Evolutionary conservation across 169 alveolate species (phyloP), one percentile per base, ranked within the genome.

Genomic region (Plasmodium knowlesi): DNA sequence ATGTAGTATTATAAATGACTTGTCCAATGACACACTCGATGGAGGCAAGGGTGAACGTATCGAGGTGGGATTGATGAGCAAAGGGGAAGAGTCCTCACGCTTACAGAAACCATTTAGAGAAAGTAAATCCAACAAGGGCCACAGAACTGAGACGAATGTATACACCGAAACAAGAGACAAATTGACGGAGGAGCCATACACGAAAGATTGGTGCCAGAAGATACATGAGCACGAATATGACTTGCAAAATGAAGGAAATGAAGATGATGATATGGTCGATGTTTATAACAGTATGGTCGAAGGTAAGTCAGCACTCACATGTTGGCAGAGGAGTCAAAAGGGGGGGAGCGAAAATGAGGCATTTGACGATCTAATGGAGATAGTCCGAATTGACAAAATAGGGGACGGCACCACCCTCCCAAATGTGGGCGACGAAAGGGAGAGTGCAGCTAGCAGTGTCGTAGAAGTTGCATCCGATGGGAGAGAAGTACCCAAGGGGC

Each of bases 71-170:
- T 25, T 67, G n/a, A 2, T 28, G 4, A 67, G 32, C 10, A 19
- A 19, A n/a, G 76, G 76, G 76, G 76, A 67, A 19, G 76, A 67
- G 37, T 9, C 37, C 14, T 67, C 37, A 34, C 4, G 19, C n/a
- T 25, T 67, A 10, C 37, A 67, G n/a, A 67, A 67, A 67, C n/a
- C 76, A 25, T 67, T 6, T 22, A 39, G 76, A 12, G 37, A 67
- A 67, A 67, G 37, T 16, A 67, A 67, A 19, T 37, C 76, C 76
- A 3, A 19, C 16, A 67, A 14, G 76, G 83, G 76, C 1, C 22
- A 83, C 53, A 41, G 71, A 71, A 83, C 74, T 28, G 92, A 71
- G 76, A 34, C 82, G 9, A 83, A 83, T 41, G 30, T 79, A 5
- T 39, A 79, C 84, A 30, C 16, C 39, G 32, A 79, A 39, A 43